Evolutionary conservation across 1,139 yeast species (phyloP).

Genomic region (Tardiomyces digboiensis): DNA sequence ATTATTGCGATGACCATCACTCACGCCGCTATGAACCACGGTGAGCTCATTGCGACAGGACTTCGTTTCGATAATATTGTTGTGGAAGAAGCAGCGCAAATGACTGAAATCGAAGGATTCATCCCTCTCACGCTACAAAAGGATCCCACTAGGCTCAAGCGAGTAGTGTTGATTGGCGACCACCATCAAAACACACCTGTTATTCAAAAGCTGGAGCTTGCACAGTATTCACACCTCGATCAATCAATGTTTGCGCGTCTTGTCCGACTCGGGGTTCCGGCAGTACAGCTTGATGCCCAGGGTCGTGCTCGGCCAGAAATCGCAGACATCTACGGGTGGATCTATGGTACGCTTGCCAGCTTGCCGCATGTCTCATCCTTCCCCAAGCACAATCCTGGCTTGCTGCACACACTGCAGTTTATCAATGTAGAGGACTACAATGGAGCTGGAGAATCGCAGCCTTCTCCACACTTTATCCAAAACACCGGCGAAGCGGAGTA

Average conservation of each 20-base stretch:
- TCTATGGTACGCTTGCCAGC: constrained; percentile 13
- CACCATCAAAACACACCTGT: constrained; percentile 2
- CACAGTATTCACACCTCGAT: constrained; percentile 10
- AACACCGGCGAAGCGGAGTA: constrained; percentile 46
- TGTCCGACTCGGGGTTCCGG: constrained; percentile 19
- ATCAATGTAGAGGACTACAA: constrained; percentile 28
- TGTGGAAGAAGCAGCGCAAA: constrained; percentile 27
- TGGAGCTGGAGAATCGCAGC: constrained; percentile 13
- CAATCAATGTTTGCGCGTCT: constrained; percentile 23
- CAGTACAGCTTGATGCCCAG: constrained; percentile 16
- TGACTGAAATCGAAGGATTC: constrained; percentile 27
- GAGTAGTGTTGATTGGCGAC: constrained; percentile 31
- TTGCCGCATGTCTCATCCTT: constrained; percentile 4
- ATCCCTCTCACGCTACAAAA: constrained; percentile 19
- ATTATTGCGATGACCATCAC: constrained; percentile 28
- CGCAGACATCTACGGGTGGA: constrained; percentile 17
- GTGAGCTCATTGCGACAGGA: background rate
- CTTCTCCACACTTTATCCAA: background rate
- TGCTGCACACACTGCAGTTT: constrained; percentile 30
- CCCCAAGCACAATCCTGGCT: constrained; percentile 32
- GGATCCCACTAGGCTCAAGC: constrained; percentile 9
- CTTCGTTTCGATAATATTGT: constrained; percentile 23
- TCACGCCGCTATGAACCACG: constrained; percentile 13
- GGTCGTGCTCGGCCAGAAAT: constrained; percentile 21
- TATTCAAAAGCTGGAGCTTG: background rate